phyloP scores from a whole-genome alignment of 225 moss, liverwort and hornwort species.

The Neckera pumila region DNA sequence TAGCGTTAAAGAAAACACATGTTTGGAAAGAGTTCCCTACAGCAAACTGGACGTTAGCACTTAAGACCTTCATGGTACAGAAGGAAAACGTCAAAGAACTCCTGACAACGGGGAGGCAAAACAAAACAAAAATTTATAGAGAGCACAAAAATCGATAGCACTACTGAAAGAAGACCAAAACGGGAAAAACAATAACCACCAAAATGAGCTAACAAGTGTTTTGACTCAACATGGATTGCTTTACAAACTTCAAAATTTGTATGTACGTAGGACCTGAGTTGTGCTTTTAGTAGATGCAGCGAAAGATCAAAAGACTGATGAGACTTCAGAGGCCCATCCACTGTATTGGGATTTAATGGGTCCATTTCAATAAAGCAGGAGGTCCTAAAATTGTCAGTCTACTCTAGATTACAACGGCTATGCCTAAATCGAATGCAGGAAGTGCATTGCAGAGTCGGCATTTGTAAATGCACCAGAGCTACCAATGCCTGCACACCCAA shows the following conservation, averaged over 20 bases:
- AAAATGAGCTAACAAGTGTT: not conserved
- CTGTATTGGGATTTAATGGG: constrained; percentile 7
- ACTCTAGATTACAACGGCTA: constrained; percentile 18
- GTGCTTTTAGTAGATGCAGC: not conserved
- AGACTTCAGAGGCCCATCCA: constrained; percentile 27
- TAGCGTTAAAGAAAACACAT: not conserved
- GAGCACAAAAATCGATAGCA: not conserved
- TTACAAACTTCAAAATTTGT: constrained; percentile 29
- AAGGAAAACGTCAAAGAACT: not conserved
- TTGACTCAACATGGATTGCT: not conserved
- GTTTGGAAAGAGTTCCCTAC: not conserved
- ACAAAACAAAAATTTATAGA: not conserved
- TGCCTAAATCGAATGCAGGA: constrained; percentile 21
- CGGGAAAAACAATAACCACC: not conserved
- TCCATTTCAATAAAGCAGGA: constrained; percentile 12
- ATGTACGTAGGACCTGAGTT: constrained; percentile 13
- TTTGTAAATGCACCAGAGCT: constrained; percentile 21
- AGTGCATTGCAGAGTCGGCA: constrained; percentile 18
- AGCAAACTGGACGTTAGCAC: not conserved
- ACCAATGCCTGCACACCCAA: constrained; percentile 39
- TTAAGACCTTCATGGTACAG: not conserved
- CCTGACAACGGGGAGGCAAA: not conserved
- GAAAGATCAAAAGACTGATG: constrained; percentile 18
- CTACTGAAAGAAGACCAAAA: not conserved
- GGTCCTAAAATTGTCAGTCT: constrained; percentile 7